phyloP scores from a whole-genome alignment of 257 asterid genomes.

The Paulownia fortunei region DNA sequence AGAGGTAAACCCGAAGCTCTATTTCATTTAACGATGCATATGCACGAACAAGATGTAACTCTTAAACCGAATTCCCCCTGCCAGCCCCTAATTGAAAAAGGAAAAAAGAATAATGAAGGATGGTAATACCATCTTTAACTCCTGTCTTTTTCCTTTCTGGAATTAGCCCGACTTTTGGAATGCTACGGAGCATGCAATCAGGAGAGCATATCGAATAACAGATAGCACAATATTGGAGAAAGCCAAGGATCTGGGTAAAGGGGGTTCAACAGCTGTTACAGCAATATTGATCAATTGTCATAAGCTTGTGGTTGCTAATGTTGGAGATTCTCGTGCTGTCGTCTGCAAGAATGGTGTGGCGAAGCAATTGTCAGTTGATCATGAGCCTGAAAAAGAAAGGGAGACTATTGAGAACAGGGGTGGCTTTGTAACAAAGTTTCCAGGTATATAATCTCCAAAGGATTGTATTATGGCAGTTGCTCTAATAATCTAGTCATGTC shows the following conservation, averaged over 20 bases:
- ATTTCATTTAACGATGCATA: background rate
- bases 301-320: constrained; percentile 90
- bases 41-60: too few species aligned
- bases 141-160: background rate
- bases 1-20: constrained; percentile 49
- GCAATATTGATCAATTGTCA: constrained; percentile 81
- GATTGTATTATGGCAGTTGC: background rate
- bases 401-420: constrained; percentile 77
- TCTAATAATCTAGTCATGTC: background rate
- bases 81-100: too few species aligned
- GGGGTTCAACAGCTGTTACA: constrained; percentile 97
- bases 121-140: background rate
- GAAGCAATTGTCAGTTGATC: constrained; percentile 85
- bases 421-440: constrained; percentile 80
- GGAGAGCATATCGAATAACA: constrained; percentile 75
- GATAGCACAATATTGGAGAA: constrained; percentile 74
- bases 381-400: constrained; percentile 80
- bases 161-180: constrained; percentile 87
- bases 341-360: constrained; percentile 81
- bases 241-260: constrained; percentile 76
- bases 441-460: constrained; percentile 54
- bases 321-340: constrained; percentile 97
- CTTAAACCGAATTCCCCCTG: too few species aligned
- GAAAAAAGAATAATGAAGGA: background rate
- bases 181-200: constrained; percentile 71